Evolutionary conservation across 2,329 filamentous ascomycete species (phyloP).

Genomic region (Fusarium camptoceras): DNA sequence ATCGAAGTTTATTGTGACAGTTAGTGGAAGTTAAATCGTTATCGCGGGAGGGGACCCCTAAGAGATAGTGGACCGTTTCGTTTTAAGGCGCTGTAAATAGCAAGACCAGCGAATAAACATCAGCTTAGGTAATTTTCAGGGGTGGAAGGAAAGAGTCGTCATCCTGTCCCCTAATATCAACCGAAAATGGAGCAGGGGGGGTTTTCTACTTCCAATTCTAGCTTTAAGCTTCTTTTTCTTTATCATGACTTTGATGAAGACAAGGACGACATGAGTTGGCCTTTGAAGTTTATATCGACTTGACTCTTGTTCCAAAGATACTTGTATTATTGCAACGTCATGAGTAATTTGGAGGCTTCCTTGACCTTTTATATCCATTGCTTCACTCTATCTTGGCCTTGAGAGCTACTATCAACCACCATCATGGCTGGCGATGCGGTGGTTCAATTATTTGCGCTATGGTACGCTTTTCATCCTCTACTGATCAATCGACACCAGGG

Average conservation of each 20-base stretch:
- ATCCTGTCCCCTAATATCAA: conserved; percentile 33
- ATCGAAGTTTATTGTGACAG: not conserved
- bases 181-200: conserved; percentile 29
- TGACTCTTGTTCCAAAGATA: not conserved
- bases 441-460: conserved; percentile 43
- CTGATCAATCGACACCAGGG: not conserved
- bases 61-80: conserved; percentile 10
- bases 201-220: not conserved
- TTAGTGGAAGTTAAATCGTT: conserved; percentile 6
- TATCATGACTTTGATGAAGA: conserved; percentile 33
- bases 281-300: not conserved
- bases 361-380: conserved; percentile 24
- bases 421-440: conserved; percentile 41
- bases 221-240: conserved; percentile 6
- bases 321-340: conserved; percentile 19
- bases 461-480: conserved; percentile 22
- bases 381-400: conserved; percentile 20
- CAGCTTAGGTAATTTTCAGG: conserved; percentile 40
- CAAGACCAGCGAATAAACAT: not conserved
- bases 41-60: conserved; percentile 9
- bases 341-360: conserved; percentile 18
- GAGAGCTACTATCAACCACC: conserved; percentile 4
- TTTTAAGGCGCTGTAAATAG: conserved; percentile 15
- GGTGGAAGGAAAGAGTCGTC: conserved; percentile 26
- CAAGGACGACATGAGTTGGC: not conserved